Percentiles rank a stretch among this genome's conserved stretches.
Conservation (phyloP, 768 basidiomycete species). For the Xerocomellus amylosporus region DNA sequence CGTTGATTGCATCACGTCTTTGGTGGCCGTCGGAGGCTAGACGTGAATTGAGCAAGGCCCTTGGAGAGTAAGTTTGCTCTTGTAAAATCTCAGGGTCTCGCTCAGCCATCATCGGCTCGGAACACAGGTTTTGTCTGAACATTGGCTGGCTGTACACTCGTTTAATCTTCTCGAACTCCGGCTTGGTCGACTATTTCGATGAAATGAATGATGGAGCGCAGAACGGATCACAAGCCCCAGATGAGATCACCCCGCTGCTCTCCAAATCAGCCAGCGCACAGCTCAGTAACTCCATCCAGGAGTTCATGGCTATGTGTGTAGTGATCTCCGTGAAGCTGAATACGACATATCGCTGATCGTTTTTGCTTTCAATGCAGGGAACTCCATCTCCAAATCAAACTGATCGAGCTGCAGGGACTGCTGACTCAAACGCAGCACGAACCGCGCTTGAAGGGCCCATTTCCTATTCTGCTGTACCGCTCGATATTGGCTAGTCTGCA, state of each 20-base stretch:
- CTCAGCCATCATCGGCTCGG: background rate
- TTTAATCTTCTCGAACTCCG: constrained; percentile 84
- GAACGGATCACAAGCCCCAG: constrained; percentile 11
- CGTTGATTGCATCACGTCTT: constrained; percentile 78
- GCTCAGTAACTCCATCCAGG: constrained; percentile 64
- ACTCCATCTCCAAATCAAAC: constrained; percentile 86
- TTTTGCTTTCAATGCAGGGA: constrained; percentile 57
- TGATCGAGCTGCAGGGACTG: constrained; percentile 83
- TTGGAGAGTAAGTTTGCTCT: constrained; percentile 71
- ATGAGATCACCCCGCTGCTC: constrained; percentile 32
- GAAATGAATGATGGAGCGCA: constrained; percentile 14
- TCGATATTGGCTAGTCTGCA: constrained; percentile 80
- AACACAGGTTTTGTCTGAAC: constrained; percentile 80
- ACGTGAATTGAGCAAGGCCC: constrained; percentile 75
- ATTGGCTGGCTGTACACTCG: constrained; percentile 94
- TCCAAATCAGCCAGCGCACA: constrained; percentile 39
- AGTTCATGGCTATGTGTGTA: constrained; percentile 90
- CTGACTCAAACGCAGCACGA: constrained; percentile 89
- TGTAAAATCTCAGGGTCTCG: background rate
- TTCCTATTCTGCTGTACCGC: constrained; percentile 83
- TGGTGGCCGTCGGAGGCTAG: constrained; percentile 98
- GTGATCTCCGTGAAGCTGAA: background rate
- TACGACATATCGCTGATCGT: constrained; percentile 1
- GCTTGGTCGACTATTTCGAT: constrained; percentile 46
- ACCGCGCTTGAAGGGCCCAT: constrained; percentile 93